A percentile compares a stretch with the other conserved stretches of the same genome.
Conservation (phyloP, 208 protist genomes). For the Crithidia fasciculata region DNA sequence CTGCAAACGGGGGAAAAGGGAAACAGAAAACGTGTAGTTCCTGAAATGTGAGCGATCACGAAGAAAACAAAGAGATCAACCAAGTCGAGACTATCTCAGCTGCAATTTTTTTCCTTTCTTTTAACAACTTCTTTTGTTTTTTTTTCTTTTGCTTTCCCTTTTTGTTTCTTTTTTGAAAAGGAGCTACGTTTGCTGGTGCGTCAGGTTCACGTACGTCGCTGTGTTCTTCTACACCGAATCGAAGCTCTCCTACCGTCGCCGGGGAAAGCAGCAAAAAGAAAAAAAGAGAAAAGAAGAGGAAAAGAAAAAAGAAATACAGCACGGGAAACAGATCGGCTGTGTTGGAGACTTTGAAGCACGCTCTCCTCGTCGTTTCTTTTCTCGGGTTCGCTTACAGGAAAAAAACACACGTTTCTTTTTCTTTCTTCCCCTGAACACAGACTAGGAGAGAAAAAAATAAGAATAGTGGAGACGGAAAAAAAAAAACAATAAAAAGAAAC, state of each 20-base stretch:
- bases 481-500: background rate
- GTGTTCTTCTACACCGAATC: too few relatives aligned
- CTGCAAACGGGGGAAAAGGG: background rate
- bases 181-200: too few relatives aligned
- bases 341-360: too few relatives aligned
- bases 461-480: conserved; percentile 1
- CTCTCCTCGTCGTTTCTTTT: too few relatives aligned
- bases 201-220: too few relatives aligned
- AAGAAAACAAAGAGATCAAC: too few relatives aligned
- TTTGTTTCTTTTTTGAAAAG: too few relatives aligned
- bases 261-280: background rate
- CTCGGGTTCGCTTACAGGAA: too few relatives aligned
- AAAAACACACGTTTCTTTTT: too few relatives aligned
- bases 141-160: background rate
- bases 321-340: too few relatives aligned
- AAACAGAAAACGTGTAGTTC: background rate
- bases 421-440: background rate
- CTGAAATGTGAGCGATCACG: background rate
- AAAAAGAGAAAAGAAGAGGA: background rate
- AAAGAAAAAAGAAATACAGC: conserved; percentile 11
- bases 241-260: too few relatives aligned
- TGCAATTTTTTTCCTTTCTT: background rate
- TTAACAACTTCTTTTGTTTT: background rate
- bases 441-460: conserved; percentile 8
- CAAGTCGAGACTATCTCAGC: too few relatives aligned